phyloP scores from a whole-genome alignment of 306 rosid genomes.

The Inga oerstediana region DNA sequence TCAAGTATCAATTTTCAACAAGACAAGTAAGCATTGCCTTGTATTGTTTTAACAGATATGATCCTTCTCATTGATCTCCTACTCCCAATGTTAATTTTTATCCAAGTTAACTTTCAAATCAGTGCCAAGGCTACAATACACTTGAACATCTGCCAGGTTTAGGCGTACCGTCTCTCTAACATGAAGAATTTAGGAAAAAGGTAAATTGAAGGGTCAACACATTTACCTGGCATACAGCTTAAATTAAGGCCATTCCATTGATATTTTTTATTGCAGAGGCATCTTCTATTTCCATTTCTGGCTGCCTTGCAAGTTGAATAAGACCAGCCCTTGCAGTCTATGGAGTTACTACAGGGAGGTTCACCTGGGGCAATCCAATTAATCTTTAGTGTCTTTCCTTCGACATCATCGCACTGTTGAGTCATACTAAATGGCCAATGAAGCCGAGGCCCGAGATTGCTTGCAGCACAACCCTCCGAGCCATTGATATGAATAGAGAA shows the following conservation, averaged over 20 bases:
- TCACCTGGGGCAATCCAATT: constrained; percentile 35
- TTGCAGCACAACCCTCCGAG: background rate
- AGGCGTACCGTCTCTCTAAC: background rate
- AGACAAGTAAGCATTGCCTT: background rate
- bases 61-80: background rate
- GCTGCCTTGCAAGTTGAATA: constrained; percentile 42
- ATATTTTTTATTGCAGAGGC: constrained; percentile 38
- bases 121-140: background rate
- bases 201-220: background rate
- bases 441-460: background rate
- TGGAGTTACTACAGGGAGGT: constrained; percentile 33
- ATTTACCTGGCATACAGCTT: constrained; percentile 32
- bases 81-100: background rate
- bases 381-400: constrained; percentile 5
- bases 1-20: background rate
- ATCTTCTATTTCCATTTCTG: constrained; percentile 24
- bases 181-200: background rate
- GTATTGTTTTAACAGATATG: background rate
- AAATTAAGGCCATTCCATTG: constrained; percentile 25
- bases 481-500: background rate
- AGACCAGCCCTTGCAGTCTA: constrained; percentile 37
- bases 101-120: background rate
- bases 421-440: background rate
- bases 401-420: background rate
- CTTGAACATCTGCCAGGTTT: background rate